Evolutionary conservation across 805 yeast species (phyloP).

Genomic region (Barnettozyma populi): DNA sequence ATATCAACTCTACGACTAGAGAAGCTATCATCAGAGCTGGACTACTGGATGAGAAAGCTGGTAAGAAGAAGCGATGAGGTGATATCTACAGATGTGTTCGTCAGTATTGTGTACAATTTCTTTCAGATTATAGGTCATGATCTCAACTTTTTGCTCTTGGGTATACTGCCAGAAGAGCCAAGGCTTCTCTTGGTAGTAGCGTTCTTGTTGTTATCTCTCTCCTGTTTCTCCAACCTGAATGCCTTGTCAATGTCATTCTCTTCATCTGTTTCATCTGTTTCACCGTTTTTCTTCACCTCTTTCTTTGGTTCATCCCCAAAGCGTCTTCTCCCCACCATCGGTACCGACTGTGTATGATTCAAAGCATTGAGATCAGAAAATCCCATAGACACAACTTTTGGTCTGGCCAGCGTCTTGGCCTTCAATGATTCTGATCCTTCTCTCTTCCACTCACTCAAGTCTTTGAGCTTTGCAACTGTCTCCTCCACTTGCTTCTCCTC

Average conservation of each 20-base stretch:
- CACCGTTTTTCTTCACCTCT: slow-evolving; percentile 7
- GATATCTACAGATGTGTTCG: neutral
- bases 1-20: slow-evolving; percentile 83
- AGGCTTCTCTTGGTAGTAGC: slow-evolving; percentile 6
- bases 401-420: slow-evolving; percentile 24
- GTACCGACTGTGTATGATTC: slow-evolving; percentile 8
- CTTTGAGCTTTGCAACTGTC: slow-evolving; percentile 36
- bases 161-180: slow-evolving; percentile 5
- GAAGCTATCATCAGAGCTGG: slow-evolving; percentile 73
- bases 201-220: slow-evolving; percentile 6
- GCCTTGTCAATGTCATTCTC: slow-evolving; percentile 12
- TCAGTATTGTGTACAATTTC: neutral
- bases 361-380: slow-evolving; percentile 35
- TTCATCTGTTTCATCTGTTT: slow-evolving; percentile 6
- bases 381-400: slow-evolving; percentile 34
- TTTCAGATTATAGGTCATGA: slow-evolving; percentile 4
- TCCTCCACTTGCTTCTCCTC: slow-evolving; percentile 31
- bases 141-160: slow-evolving; percentile 18
- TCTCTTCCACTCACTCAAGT: slow-evolving; percentile 31
- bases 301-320: slow-evolving; percentile 25
- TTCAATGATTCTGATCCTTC: slow-evolving; percentile 24
- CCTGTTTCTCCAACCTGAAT: slow-evolving; percentile 14
- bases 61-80: slow-evolving; percentile 24
- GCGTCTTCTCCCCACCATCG: slow-evolving; percentile 26
- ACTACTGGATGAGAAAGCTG: slow-evolving; percentile 29